Base-by-base conservation (phyloP, 345 rosid genomes). In the Kandelia obovata region DNA sequence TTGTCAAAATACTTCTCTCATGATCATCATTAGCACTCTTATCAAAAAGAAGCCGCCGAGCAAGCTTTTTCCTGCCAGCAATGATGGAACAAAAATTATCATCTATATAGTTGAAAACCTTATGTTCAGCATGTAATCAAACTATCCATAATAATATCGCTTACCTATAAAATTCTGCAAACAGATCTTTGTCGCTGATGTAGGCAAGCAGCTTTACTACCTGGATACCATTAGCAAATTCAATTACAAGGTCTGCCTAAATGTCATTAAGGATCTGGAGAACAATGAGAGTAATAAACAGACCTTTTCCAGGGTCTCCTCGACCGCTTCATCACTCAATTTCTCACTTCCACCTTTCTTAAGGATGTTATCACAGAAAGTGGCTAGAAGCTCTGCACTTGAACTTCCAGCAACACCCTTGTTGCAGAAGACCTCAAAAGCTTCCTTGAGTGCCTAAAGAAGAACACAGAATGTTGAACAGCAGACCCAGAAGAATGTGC, bases 61-160 rank as follows among this genome's bases (percentile, higher is more conserved):
- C 80, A 76, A 85, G 81, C 71, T 86, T 86, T 66, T 84, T 85
- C 87, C 92, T 78, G 73, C 37, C 31, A 57, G 26, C 23, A 52
- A 64, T 35, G 66, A 52, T 19, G 30, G 27, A 49, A 30, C 16
- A 15, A 73, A 72, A 25, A 27, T 23, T 35, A 49, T 46, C 21
- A 26, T 5, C 21, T 28, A 5, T 52, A 13, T 16, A 56, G 51
- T 21, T 30, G 53, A 56, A 57, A 37, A 61, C 10, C 3, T 28
- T 4, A 28, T 28, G 59, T 25, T 6, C 6, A 16, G 28, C 4
- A 58, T 27, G 46, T 27, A 9, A 62, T 26, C 57, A 34, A 46
- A 43, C 23, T 56, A 31, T 53, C 27, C 68, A 66, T 56, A 15
- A n/a, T 15, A 5, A 26, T 31, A 25, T 25, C 30, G 35, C 28